phyloP scores from a whole-genome alignment of 2,329 filamentous ascomycete genomes.

The Clonostachys rosea region DNA sequence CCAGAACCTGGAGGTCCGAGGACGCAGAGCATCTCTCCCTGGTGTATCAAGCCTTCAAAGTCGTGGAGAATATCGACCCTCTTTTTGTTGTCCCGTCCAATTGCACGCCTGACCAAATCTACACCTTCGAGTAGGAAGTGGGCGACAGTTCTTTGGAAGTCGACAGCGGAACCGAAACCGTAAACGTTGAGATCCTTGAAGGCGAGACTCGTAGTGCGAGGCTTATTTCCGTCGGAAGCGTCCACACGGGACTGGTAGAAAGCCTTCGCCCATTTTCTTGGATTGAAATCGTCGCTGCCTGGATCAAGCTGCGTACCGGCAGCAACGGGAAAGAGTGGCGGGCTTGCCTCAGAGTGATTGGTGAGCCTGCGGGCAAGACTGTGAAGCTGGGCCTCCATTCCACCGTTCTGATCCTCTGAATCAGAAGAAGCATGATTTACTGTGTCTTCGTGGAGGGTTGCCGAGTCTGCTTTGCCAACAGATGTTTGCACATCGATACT shows the following conservation, averaged over 20 bases:
- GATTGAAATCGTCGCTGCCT: conserved; percentile 40
- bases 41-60: conserved; percentile 46
- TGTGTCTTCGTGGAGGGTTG: no score
- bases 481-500: no score
- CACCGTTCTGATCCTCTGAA: no score
- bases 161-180: conserved; percentile 30
- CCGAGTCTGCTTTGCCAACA: no score
- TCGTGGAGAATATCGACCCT: conserved; percentile 39
- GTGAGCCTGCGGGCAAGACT: not conserved
- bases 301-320: conserved; percentile 31
- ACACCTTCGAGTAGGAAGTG: conserved; percentile 11
- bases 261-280: conserved; percentile 28
- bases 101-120: conserved; percentile 7
- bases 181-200: conserved; percentile 38
- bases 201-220: conserved; percentile 23
- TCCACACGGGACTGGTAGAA: conserved; percentile 14
- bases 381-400: not conserved
- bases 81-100: conserved; percentile 15
- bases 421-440: no score
- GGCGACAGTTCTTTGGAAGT: conserved; percentile 36
- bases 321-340: not conserved
- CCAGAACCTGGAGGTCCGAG: conserved; percentile 48
- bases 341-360: not conserved
- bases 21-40: conserved; percentile 52
- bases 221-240: conserved; percentile 13